These are phyloP conservation scores for Ascoidea tarda DNA, from an alignment of 805 yeast species.

Conservation along the genomic window DNA sequence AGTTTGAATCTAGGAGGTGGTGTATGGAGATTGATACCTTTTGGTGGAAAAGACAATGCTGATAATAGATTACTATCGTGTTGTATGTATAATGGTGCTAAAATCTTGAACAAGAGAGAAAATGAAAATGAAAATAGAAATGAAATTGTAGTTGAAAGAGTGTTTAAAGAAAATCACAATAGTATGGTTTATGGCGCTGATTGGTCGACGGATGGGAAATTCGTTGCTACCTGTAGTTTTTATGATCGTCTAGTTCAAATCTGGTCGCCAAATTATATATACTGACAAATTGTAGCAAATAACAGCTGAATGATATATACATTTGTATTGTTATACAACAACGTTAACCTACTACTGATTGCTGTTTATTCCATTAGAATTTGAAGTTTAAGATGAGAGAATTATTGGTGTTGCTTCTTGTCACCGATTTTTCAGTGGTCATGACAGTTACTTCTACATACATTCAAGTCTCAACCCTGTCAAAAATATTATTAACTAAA, in stretches of 20 bases:
- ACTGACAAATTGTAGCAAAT: too few species aligned
- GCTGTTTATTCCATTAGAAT: too few species aligned
- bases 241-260: conserved; percentile 73
- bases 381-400: too few species aligned
- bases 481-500: too few species aligned
- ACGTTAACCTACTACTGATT: too few species aligned
- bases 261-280: conserved; percentile 31
- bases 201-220: conserved; percentile 41
- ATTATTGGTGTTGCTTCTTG: too few species aligned
- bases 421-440: too few species aligned
- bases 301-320: too few species aligned
- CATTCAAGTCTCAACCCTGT: too few species aligned
- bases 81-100: conserved; percentile 94
- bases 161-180: conserved; percentile 57
- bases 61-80: conserved; percentile 52
- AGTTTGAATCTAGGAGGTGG: conserved; percentile 70
- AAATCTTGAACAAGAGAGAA: conserved; percentile 31
- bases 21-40: conserved; percentile 82
- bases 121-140: conserved; percentile 15
- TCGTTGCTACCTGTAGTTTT: conserved; percentile 75
- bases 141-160: conserved; percentile 18
- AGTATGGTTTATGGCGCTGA: conserved; percentile 97
- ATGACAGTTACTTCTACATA: too few species aligned
- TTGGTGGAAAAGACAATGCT: conserved; percentile 18
- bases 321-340: too few species aligned